Percentiles rank a stretch among this genome's conserved stretches.
Evolutionary conservation across 495 filamentous ascomycete species (phyloP).

Genomic region (Xylaria sp.): DNA sequence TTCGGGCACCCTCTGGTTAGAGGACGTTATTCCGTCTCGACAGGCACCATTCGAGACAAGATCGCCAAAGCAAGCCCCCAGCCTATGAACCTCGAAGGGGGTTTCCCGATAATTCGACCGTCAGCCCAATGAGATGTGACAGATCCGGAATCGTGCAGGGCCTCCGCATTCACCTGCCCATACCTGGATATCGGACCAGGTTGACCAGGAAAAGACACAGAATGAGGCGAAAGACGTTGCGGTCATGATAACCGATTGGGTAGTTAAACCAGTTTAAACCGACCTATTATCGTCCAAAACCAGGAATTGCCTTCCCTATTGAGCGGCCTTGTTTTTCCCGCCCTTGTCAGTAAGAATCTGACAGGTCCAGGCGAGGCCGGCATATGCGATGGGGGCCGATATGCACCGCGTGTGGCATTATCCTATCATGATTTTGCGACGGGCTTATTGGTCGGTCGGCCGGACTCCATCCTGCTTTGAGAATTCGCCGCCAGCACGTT

Average conservation of each 20-base stretch:
- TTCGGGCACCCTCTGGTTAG: conserved; percentile 7
- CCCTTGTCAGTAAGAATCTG: not conserved
- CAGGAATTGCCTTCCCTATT: conserved; percentile 2
- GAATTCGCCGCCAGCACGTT: not conserved
- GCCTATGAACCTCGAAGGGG: not conserved
- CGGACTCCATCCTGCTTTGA: not conserved
- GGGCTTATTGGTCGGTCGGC: not conserved
- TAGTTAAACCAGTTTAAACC: not conserved
- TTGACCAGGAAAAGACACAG: not conserved
- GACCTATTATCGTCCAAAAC: conserved; percentile 6
- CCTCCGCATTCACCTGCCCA: not conserved
- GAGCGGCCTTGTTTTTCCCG: not conserved
- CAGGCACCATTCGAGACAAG: not conserved
- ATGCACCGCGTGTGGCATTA: not conserved
- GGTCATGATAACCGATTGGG: not conserved
- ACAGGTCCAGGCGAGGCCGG: conserved; percentile 10
- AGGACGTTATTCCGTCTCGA: not conserved
- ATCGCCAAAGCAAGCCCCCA: not conserved
- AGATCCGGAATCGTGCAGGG: not conserved
- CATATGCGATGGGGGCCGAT: conserved; percentile 10
- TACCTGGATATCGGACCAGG: not conserved
- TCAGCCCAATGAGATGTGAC: conserved; percentile 6
- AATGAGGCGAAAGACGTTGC: conserved; percentile 4
- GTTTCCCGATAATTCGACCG: too few species aligned
- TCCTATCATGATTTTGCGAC: not conserved